Evolutionary conservation across 352 stramenopile genomes (phyloP).

Genomic region (Phytopythium helicoides): DNA sequence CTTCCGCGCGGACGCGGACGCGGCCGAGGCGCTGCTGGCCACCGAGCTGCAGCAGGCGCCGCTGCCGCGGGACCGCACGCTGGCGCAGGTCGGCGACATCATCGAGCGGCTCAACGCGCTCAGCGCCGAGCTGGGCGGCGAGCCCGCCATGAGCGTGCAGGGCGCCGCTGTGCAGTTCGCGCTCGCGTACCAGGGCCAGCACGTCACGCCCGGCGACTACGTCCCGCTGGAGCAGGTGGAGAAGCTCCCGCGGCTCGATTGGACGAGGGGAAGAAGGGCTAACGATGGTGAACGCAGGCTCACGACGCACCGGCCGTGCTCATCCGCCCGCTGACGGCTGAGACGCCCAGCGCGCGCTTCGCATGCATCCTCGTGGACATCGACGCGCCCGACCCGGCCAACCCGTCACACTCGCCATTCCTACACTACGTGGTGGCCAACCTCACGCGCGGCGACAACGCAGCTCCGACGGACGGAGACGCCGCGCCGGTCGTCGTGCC

Average conservation of each 20-base stretch:
- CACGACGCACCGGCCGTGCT: constrained; percentile 26
- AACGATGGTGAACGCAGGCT: no score
- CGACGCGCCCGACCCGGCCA: constrained; percentile 50
- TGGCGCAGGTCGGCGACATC: no score
- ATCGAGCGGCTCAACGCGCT: constrained; percentile 13
- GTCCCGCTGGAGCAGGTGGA: constrained; percentile 16
- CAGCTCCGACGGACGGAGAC: not conserved
- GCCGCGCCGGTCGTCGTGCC: constrained; percentile 32
- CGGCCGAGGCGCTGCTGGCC: constrained; percentile 1
- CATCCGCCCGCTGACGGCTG: constrained; percentile 9
- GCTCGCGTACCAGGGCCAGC: constrained; percentile 21
- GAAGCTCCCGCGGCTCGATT: no score
- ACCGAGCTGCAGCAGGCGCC: constrained; percentile 15
- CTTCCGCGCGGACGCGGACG: constrained; percentile 4
- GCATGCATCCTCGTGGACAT: constrained; percentile 72
- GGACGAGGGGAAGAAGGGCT: no score
- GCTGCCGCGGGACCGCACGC: no score
- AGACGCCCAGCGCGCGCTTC: constrained; percentile 32
- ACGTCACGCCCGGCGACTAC: constrained; percentile 2
- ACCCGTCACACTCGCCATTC: constrained; percentile 60
- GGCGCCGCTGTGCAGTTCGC: constrained; percentile 12
- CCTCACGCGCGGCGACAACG: constrained; percentile 6
- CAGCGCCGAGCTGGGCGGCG: not conserved
- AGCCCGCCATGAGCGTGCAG: not conserved
- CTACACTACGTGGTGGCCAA: constrained; percentile 63